phyloP scores from a whole-genome alignment of 148 eudicot species.

The Vaccinium macrocarpon region DNA sequence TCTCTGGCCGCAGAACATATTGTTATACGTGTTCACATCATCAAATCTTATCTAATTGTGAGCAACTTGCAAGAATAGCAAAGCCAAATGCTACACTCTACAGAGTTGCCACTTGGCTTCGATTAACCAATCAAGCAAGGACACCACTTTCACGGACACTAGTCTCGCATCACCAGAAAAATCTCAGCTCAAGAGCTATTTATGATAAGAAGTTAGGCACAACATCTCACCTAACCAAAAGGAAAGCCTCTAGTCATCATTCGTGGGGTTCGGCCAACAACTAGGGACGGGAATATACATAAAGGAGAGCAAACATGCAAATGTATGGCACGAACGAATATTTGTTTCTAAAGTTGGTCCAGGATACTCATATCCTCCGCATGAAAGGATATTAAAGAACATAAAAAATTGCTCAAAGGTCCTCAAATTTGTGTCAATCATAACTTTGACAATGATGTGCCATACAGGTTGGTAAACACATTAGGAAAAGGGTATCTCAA shows the following conservation, averaged over 20 bases:
- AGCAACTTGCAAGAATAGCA: too few relatives aligned
- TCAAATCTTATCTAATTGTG: too few relatives aligned
- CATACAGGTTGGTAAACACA: background rate
- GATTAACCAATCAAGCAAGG: background rate
- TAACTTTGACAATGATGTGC: background rate
- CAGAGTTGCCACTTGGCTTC: background rate
- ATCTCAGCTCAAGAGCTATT: background rate
- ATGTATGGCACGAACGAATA: background rate
- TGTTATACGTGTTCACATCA: background rate
- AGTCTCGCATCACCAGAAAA: background rate
- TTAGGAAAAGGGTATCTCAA: background rate
- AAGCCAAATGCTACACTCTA: too few relatives aligned
- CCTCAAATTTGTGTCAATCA: background rate
- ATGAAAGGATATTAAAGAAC: background rate
- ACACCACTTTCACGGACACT: background rate
- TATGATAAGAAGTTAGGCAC: background rate
- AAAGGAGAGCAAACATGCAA: too few relatives aligned
- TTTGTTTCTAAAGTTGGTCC: background rate
- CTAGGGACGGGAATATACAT: background rate
- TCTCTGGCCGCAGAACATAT: background rate
- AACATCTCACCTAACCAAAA: background rate
- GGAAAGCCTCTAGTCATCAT: background rate
- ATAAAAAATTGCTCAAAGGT: background rate
- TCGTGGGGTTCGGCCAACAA: background rate
- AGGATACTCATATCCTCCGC: background rate